These are phyloP conservation scores for Hydnum rufescens DNA, from an alignment of 768 basidiomycete genomes.

Conservation along the genomic window DNA sequence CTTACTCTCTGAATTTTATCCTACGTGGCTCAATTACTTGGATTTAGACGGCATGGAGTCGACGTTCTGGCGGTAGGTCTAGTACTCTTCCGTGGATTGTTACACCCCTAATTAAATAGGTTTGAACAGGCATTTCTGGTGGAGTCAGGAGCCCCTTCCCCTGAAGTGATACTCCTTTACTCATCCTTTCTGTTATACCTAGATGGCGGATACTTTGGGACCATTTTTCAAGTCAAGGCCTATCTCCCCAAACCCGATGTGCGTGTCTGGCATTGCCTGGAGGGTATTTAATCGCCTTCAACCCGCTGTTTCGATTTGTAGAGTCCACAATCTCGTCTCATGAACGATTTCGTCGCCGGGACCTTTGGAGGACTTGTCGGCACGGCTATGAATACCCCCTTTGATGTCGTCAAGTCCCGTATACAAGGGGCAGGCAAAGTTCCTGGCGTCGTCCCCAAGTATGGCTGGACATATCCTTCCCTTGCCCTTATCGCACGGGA, in stretches of 20 bases:
- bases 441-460: constrained; percentile 59
- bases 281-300: neutral
- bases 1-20: neutral
- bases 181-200: neutral
- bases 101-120: too few species aligned
- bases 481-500: constrained; percentile 64
- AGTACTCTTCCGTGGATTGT: too few species aligned
- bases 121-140: constrained; percentile 65
- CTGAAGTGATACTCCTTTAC: neutral
- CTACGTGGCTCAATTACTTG: too few species aligned
- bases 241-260: constrained; percentile 77
- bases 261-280: constrained; percentile 11
- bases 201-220: constrained; percentile 83
- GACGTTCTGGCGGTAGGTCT: constrained; percentile 78
- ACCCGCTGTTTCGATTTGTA: constrained; percentile 15
- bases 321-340: constrained; percentile 46
- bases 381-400: constrained; percentile 79
- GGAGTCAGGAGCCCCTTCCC: constrained; percentile 24
- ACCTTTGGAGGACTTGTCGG: constrained; percentile 70
- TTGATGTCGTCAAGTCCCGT: constrained; percentile 73
- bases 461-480: constrained; percentile 89
- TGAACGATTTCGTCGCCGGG: constrained; percentile 89
- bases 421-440: constrained; percentile 57
- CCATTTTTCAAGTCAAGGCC: constrained; percentile 67
- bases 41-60: constrained; percentile 64